These are phyloP conservation scores for Pichia inconspicua DNA, from an alignment of 1,139 yeast genomes.

Conservation along the genomic window DNA sequence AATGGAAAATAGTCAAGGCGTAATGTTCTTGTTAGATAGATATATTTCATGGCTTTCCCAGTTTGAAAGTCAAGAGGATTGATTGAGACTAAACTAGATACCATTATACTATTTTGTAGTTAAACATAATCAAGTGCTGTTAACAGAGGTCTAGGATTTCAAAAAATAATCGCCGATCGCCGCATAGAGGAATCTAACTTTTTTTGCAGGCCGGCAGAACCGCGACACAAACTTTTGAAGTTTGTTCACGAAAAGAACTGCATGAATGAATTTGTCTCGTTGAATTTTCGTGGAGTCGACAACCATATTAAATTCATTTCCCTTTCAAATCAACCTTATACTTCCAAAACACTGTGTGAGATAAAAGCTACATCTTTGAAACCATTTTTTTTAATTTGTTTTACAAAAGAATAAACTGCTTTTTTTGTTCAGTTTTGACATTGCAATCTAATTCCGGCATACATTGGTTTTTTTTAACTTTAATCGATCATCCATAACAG, in stretches of 20 bases:
- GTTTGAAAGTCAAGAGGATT: slow-evolving; percentile 13
- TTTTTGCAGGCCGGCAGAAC: no score
- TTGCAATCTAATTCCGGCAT: not conserved
- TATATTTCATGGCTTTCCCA: slow-evolving; percentile 27
- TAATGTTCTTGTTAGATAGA: slow-evolving; percentile 24
- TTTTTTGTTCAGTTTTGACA: not conserved
- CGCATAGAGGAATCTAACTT: not conserved
- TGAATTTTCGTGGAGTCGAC: not conserved
- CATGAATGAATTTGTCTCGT: not conserved
- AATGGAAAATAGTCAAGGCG: slow-evolving; percentile 13
- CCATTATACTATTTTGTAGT: no score
- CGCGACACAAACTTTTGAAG: not conserved
- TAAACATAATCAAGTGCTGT: no score
- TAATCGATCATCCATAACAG: not conserved
- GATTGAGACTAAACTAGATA: not conserved
- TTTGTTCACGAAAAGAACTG: not conserved
- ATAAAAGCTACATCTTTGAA: no score
- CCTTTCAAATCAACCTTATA: no score
- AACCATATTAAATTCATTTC: not conserved
- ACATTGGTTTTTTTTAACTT: not conserved
- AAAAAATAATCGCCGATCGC: not conserved
- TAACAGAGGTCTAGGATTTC: no score
- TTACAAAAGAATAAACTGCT: not conserved
- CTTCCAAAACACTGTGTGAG: not conserved
- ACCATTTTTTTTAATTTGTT: not conserved